Percentiles rank a stretch among this genome's conserved stretches.
Evolutionary conservation across 2,329 filamentous ascomycete species (phyloP).

Genomic region (Sclerotinia sclerotiorum): DNA sequence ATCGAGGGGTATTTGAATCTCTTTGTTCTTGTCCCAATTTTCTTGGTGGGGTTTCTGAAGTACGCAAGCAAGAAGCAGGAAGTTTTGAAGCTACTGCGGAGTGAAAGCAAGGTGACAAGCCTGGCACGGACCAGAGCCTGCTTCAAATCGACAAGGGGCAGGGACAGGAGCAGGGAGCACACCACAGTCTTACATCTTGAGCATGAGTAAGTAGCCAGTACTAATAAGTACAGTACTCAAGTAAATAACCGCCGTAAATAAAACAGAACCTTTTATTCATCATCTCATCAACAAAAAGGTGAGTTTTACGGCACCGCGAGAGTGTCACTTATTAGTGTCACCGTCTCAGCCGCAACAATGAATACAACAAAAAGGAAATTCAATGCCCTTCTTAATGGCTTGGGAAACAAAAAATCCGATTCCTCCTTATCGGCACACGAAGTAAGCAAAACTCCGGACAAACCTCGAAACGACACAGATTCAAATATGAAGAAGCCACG

Average conservation of each 20-base stretch:
- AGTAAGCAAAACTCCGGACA: constrained; percentile 43
- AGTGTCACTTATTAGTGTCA: constrained; percentile 5
- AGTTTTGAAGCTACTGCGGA: not conserved
- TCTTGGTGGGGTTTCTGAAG: constrained; percentile 10
- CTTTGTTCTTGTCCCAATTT: constrained; percentile 20
- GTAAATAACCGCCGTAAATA: constrained; percentile 5
- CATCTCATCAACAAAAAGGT: not conserved
- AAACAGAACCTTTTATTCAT: not conserved
- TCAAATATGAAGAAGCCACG: constrained; percentile 38
- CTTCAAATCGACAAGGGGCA: constrained; percentile 5
- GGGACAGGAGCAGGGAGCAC: no score
- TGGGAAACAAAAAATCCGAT: constrained; percentile 49
- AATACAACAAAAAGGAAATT: constrained; percentile 84
- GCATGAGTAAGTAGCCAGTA: no score
- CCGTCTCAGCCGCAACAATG: constrained; percentile 45
- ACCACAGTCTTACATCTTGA: not conserved
- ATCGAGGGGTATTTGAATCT: constrained; percentile 17
- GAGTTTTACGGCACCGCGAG: not conserved
- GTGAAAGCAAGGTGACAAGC: constrained; percentile 1
- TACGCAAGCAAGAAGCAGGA: constrained; percentile 1
- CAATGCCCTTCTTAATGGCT: constrained; percentile 69
- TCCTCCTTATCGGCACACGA: constrained; percentile 45
- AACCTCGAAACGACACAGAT: constrained; percentile 34
- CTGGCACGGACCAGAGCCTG: not conserved
- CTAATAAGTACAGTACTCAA: not conserved